Conservation (phyloP, 164 flowering plant species). For the Warburgia ugandensis region DNA sequence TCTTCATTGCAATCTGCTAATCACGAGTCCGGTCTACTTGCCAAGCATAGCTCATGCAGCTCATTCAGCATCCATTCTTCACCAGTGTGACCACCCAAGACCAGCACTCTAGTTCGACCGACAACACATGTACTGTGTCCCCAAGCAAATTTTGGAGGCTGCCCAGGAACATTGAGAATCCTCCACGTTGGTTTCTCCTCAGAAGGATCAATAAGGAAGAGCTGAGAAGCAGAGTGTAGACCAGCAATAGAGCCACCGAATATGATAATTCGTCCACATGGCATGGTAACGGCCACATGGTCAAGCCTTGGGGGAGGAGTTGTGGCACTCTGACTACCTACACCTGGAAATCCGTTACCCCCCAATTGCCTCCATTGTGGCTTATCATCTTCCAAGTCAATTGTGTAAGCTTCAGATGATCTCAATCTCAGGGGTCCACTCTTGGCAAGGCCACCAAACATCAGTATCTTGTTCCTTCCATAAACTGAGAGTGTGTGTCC, state of each 20-base stretch:
- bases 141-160: constrained; percentile 84
- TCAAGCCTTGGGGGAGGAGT: constrained; percentile 86
- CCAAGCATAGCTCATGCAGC: constrained; percentile 71
- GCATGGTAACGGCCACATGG: constrained; percentile 87
- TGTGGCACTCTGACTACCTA: constrained; percentile 47
- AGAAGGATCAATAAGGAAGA: constrained; percentile 73
- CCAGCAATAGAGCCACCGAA: constrained; percentile 89
- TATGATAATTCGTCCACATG: constrained; percentile 74
- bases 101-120: constrained; percentile 77
- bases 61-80: constrained; percentile 88
- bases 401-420: constrained; percentile 71
- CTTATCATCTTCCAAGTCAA: constrained; percentile 65
- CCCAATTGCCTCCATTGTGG: constrained; percentile 73
- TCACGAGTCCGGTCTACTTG: constrained; percentile 47
- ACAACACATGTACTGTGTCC: constrained; percentile 92
- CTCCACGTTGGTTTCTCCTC: constrained; percentile 90
- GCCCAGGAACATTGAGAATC: constrained; percentile 74
- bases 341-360: constrained; percentile 37
- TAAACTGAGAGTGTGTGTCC: constrained; percentile 87
- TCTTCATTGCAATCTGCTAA: neutral
- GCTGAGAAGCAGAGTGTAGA: constrained; percentile 77
- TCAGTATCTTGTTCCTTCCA: constrained; percentile 60
- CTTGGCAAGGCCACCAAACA: constrained; percentile 88
- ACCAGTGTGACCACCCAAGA: constrained; percentile 78
- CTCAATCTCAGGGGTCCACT: constrained; percentile 65